Evolutionary conservation across 139 green algal genomes (phyloP).

Genomic region (Coelastrella sp.): DNA sequence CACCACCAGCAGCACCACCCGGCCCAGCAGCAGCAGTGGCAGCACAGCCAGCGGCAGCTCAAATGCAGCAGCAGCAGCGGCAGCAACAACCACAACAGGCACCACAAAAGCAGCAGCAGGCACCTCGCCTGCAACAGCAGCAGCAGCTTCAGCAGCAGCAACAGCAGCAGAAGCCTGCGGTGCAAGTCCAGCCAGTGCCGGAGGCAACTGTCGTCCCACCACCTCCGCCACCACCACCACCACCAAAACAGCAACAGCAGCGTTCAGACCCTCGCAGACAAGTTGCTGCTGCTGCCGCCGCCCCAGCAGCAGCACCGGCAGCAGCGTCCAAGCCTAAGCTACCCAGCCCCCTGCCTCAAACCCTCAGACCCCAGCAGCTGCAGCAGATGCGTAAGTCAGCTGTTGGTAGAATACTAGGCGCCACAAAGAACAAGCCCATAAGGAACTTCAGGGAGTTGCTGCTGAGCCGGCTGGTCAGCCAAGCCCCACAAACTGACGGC

Average conservation of each 20-base stretch:
- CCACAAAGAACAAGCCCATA: conserved; percentile 32
- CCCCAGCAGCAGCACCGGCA: background rate
- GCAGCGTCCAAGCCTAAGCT: background rate
- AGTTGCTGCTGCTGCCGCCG: background rate
- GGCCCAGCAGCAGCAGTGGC: background rate
- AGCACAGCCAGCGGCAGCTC: background rate
- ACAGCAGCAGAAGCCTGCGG: background rate
- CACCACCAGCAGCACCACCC: conserved; percentile 21
- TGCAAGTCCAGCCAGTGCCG: no score
- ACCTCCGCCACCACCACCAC: no score
- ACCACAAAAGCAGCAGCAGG: background rate
- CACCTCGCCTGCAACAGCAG: background rate
- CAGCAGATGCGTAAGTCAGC: conserved; percentile 58
- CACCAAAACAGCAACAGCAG: background rate
- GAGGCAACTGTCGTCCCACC: no score
- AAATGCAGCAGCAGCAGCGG: background rate
- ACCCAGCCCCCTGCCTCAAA: conserved; percentile 22
- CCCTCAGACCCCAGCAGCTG: conserved; percentile 48
- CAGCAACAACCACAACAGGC: conserved; percentile 16
- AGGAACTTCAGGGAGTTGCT: conserved; percentile 52
- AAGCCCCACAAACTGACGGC: conserved; percentile 32
- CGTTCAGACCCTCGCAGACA: background rate
- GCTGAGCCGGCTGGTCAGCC: conserved; percentile 60
- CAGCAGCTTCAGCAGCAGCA: conserved; percentile 16
- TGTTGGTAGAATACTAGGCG: conserved; percentile 66